A percentile compares a stretch with the other conserved stretches of the same genome.
Conservation (phyloP, 805 yeast species). For the Jamesozyma rosinii region DNA sequence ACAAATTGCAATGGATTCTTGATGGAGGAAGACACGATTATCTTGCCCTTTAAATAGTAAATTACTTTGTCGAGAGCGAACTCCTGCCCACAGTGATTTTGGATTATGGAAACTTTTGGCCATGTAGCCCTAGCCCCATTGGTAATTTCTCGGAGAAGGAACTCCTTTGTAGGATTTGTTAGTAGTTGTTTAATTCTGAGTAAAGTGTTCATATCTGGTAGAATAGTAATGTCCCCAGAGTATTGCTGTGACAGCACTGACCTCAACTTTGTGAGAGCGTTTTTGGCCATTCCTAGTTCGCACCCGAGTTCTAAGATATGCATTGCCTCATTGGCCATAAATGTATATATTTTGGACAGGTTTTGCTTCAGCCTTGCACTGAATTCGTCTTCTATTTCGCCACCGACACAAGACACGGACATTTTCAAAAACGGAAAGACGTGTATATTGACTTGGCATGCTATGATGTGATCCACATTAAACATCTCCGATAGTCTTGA, state of each 20-base stretch:
- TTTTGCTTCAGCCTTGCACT: constrained; percentile 45
- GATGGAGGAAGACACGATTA: constrained; percentile 34
- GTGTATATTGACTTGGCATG: constrained; percentile 94
- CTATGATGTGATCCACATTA: constrained; percentile 91
- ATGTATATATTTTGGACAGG: constrained; percentile 45
- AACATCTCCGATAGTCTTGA: constrained; percentile 87
- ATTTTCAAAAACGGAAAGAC: constrained; percentile 74
- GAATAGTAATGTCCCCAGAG: constrained; percentile 84
- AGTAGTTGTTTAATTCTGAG: constrained; percentile 54
- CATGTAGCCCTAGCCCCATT: constrained; percentile 88
- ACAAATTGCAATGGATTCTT: constrained; percentile 22
- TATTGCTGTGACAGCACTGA: constrained; percentile 77
- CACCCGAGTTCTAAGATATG: constrained; percentile 65
- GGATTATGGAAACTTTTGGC: constrained; percentile 77
- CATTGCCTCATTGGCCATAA: constrained; percentile 58
- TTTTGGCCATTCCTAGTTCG: constrained; percentile 74
- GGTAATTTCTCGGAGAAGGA: constrained; percentile 48
- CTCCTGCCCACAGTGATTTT: constrained; percentile 86
- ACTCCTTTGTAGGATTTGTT: constrained; percentile 72
- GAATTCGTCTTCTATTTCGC: constrained; percentile 51
- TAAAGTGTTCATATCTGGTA: constrained; percentile 58
- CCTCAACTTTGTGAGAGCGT: constrained; percentile 58
- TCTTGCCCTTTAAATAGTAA: constrained; percentile 48
- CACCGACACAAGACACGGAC: constrained; percentile 61
- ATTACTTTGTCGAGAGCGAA: constrained; percentile 76